Evolutionary conservation across 2,329 filamentous ascomycete genomes (phyloP), one percentile per base, ranked within the genome.

Genomic region (Exophiala calicioides): DNA sequence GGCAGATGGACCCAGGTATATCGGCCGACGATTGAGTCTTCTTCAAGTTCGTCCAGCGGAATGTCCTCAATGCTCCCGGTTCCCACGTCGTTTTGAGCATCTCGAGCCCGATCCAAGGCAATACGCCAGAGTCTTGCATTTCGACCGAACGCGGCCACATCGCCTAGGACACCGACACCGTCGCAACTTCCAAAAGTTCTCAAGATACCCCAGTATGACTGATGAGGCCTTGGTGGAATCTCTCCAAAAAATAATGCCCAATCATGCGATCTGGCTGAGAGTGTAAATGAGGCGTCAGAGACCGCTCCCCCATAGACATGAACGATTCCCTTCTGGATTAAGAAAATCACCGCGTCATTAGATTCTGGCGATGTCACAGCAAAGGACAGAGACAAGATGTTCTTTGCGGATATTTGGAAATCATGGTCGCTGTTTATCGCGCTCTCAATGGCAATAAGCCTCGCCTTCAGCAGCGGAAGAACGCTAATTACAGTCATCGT

Each of bases 141-240:
- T 16, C 27, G 37, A 27, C 33, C 44, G 36, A 55, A 55, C 9
- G 41, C 46, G 10, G 34, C 33, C 23, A 34, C 8, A 33, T 55
- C 52, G 15, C 50, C 50, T 2, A 20, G 3, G 6, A 53, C 46
- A 7, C 44, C 38, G 16, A 55, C 50, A 5, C 44, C 41, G n/a
- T 45, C 19, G n/a, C 36, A 27, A 13, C 23, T 15, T n/a, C 52
- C 52, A 20, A 55, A 46, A 12, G 53, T 20, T 10, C 52, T 37
- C n/a, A 55, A 36, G 49, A 55, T 55, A 9, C 52, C 52, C 52
- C 52, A 55, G 43, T 47, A 55, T 12, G 52, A 53, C 30, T 55
- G 52, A 26, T 50, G 53, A 3, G 52, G 52, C 6, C 45, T 42
- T 23, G 44, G 37, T 12, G 50, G 45, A 5, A 42, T 21, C 3